Conservation (phyloP, 2,329 filamentous ascomycete genomes). For the Dendrostoma leiphaemia region DNA sequence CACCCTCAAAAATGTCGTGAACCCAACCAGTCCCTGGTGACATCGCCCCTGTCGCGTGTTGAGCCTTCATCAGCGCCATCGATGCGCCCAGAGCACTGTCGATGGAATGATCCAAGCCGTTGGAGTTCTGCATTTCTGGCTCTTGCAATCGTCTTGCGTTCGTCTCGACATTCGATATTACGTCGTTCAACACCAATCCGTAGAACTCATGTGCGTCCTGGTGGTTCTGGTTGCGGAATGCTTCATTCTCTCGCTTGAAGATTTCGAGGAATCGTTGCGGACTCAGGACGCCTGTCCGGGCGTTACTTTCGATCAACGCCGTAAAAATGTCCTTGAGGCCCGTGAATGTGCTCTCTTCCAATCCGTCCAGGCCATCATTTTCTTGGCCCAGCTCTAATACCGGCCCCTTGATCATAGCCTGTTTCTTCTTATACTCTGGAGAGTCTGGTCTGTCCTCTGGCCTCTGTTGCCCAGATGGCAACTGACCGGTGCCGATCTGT, state of each 20-base stretch:
- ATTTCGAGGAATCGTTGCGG: slow-evolving; percentile 93
- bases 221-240: slow-evolving; percentile 96
- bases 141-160: slow-evolving; percentile 67
- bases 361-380: slow-evolving; percentile 77
- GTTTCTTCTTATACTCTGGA: slow-evolving; percentile 97
- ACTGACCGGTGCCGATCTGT: slow-evolving; percentile 52
- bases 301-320: slow-evolving; percentile 76
- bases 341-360: slow-evolving; percentile 94
- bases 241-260: slow-evolving; percentile 90
- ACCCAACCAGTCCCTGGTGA: slow-evolving; percentile 80
- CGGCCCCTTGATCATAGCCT: slow-evolving; percentile 62
- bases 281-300: slow-evolving; percentile 85
- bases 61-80: slow-evolving; percentile 25
- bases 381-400: slow-evolving; percentile 71
- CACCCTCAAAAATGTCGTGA: slow-evolving; percentile 93
- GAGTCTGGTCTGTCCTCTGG: slow-evolving; percentile 93
- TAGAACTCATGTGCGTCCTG: slow-evolving; percentile 98
- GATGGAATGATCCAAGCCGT: slow-evolving; percentile 51
- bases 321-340: slow-evolving; percentile 95
- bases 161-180: slow-evolving; percentile 91
- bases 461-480: slow-evolving; percentile 52
- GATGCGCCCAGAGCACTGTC: slow-evolving; percentile 40
- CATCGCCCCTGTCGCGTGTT: slow-evolving; percentile 41
- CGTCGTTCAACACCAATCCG: slow-evolving; percentile 90
- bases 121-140: slow-evolving; percentile 39